phyloP scores from a whole-genome alignment of 1,284 basidiomycete genomes.

The Malassezia nana region DNA sequence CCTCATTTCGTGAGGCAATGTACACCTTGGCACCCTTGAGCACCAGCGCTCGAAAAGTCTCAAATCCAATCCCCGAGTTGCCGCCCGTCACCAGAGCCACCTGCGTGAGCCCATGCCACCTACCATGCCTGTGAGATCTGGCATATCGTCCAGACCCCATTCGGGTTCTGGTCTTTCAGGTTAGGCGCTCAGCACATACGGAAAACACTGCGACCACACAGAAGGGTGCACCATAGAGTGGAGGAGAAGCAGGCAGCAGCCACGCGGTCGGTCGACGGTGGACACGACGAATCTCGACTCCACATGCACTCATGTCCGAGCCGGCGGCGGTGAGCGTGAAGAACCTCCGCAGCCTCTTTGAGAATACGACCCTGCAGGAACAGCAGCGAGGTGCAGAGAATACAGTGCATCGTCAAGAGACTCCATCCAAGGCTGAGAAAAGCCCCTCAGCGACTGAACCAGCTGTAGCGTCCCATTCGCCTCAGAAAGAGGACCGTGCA shows the following conservation, averaged over 20 bases:
- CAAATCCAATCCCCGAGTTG: conserved; percentile 37
- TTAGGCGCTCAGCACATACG: conserved; percentile 2
- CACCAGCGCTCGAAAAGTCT: conserved; percentile 26
- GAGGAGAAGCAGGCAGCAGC: neutral
- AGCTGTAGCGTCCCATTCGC: too few relatives aligned
- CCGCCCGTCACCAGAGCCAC: conserved; percentile 38
- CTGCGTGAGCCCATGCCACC: neutral
- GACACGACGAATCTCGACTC: neutral
- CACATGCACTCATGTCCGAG: neutral
- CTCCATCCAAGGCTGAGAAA: too few relatives aligned
- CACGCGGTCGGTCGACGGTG: neutral
- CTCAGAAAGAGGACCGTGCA: too few relatives aligned
- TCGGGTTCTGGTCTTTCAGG: neutral
- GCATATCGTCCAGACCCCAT: conserved; percentile 10
- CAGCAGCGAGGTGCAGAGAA: neutral
- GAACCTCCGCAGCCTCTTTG: conserved; percentile 7
- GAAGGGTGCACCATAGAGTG: neutral
- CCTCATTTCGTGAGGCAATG: conserved; percentile 15
- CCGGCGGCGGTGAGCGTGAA: neutral
- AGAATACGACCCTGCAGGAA: neutral
- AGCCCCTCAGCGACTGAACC: too few relatives aligned
- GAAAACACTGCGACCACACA: conserved; percentile 8
- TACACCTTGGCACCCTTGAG: conserved; percentile 29
- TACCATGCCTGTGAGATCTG: conserved; percentile 5
- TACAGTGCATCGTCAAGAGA: too few relatives aligned